Conservation (phyloP, 805 yeast species). For the Teunomyces lycoperdinae region DNA sequence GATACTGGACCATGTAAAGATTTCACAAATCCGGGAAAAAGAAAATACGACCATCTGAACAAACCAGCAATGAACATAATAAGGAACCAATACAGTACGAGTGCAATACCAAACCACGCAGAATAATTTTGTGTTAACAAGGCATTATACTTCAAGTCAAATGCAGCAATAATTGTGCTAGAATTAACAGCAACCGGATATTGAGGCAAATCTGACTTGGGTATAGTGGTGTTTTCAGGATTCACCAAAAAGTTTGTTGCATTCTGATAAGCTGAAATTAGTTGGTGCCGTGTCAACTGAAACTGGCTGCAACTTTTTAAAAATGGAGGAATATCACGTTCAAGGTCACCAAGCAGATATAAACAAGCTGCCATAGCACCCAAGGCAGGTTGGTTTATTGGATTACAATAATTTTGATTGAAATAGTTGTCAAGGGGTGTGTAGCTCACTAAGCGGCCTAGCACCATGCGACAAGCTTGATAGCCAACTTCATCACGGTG, state of each 20-base stretch:
- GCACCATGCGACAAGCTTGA: neutral
- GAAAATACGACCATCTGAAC: constrained; percentile 20
- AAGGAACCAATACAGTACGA: constrained; percentile 38
- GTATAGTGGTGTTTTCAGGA: constrained; percentile 2
- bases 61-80: constrained; percentile 33
- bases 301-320: neutral
- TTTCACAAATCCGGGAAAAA: constrained; percentile 20
- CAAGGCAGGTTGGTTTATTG: constrained; percentile 5
- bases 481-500: neutral
- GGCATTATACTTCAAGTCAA: constrained; percentile 8
- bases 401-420: neutral
- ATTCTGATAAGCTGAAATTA: constrained; percentile 34
- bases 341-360: neutral
- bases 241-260: constrained; percentile 38
- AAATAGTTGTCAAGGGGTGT: neutral
- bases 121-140: constrained; percentile 23
- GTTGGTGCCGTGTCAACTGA: constrained; percentile 25
- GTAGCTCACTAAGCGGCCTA: neutral
- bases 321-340: neutral
- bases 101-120: constrained; percentile 30
- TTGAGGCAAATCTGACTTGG: neutral
- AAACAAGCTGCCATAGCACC: constrained; percentile 8
- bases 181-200: neutral
- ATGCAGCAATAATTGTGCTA: neutral
- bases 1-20: constrained; percentile 15